Evolutionary conservation across 2,329 filamentous ascomycete genomes (phyloP).

Genomic region (Pseudogymnoascus sp.): DNA sequence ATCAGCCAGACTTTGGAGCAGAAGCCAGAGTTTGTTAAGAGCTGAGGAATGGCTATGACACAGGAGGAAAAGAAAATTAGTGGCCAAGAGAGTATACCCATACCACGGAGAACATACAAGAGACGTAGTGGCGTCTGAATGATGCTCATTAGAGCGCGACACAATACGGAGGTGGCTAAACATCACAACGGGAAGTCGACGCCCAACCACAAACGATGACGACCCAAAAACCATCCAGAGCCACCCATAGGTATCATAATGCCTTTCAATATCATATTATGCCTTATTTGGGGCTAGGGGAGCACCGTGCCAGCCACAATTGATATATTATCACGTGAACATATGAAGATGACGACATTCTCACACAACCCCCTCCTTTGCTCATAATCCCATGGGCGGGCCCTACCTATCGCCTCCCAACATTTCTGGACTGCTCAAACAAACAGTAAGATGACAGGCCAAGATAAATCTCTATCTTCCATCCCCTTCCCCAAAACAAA

Average conservation of each 20-base stretch:
- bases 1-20: slow-evolving; percentile 86
- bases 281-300: neutral
- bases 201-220: neutral
- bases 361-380: neutral
- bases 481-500: slow-evolving; percentile 35
- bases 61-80: neutral
- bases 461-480: slow-evolving; percentile 9
- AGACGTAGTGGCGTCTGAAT: neutral
- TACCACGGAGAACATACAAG: neutral
- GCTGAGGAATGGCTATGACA: slow-evolving; percentile 9
- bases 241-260: neutral
- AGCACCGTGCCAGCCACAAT: neutral
- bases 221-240: neutral
- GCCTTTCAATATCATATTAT: neutral
- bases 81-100: slow-evolving; percentile 1
- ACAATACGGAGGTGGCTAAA: neutral
- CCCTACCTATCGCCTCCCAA: neutral
- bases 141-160: neutral
- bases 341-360: neutral
- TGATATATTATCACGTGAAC: neutral
- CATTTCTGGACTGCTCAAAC: neutral
- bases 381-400: neutral
- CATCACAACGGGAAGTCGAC: neutral
- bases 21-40: slow-evolving; percentile 60
- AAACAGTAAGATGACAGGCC: slow-evolving; percentile 1